Evolutionary conservation across 176 grass and related monocot species (phyloP).

Genomic region (Coix lacrymajobi): DNA sequence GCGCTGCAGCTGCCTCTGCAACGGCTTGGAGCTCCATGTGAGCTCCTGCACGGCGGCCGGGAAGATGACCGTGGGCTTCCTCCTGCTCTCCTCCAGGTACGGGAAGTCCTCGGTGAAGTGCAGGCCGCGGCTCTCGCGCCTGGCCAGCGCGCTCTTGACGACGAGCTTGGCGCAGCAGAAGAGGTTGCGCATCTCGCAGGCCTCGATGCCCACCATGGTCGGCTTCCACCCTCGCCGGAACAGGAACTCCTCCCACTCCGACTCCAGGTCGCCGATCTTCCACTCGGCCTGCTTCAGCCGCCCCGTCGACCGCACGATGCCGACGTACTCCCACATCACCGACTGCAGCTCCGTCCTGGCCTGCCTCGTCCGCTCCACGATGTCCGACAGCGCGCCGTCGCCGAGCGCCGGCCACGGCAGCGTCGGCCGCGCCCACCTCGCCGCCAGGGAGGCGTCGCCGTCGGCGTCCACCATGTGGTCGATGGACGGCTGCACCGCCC

Average conservation of each 20-base stretch:
- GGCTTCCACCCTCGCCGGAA: constrained; percentile 75
- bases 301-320: constrained; percentile 83
- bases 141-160: constrained; percentile 75
- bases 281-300: constrained; percentile 86
- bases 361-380: constrained; percentile 56
- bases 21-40: constrained; percentile 87
- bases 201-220: constrained; percentile 71
- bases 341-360: constrained; percentile 66
- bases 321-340: constrained; percentile 93
- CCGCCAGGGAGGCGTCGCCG: constrained; percentile 20
- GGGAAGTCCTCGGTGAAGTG: constrained; percentile 96
- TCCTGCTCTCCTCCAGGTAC: constrained; percentile 86
- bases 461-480: constrained; percentile 56
- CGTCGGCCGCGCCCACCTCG: constrained; percentile 55
- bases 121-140: constrained; percentile 79
- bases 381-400: constrained; percentile 38
- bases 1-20: constrained; percentile 75
- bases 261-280: constrained; percentile 88
- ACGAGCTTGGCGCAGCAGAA: constrained; percentile 90
- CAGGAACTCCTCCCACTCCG: constrained; percentile 77
- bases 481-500: constrained; percentile 84
- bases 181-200: constrained; percentile 90
- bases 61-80: constrained; percentile 92
- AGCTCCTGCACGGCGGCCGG: constrained; percentile 56
- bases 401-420: constrained; percentile 38